Evolutionary conservation across 345 rosid species (phyloP).

Genomic region (Zanthoxylum bungeanum): DNA sequence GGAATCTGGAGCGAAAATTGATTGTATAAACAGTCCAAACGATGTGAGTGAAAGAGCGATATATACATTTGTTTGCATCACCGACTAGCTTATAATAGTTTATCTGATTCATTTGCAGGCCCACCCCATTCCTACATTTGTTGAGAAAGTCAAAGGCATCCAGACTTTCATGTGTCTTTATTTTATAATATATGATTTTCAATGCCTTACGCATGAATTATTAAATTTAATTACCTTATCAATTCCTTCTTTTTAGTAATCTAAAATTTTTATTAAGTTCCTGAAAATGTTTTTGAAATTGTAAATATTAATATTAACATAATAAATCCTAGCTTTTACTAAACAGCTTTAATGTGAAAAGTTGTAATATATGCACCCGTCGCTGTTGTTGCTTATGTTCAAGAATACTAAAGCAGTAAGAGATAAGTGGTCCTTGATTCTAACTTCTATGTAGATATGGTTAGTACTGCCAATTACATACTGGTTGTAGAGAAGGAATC

Average conservation of each 20-base stretch:
- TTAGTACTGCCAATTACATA: constrained; percentile 72
- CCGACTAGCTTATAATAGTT: background rate
- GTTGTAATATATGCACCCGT: background rate
- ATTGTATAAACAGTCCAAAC: constrained; percentile 63
- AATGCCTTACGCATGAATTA: background rate
- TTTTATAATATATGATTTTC: background rate
- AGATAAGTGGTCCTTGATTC: constrained; percentile 15
- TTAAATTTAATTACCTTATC: background rate
- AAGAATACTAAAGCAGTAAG: background rate
- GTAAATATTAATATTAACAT: background rate
- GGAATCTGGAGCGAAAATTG: constrained; percentile 68
- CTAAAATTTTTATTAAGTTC: background rate
- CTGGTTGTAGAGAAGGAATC: constrained; percentile 96
- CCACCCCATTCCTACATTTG: constrained; percentile 65
- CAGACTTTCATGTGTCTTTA: background rate
- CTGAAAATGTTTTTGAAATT: background rate
- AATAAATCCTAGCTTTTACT: background rate
- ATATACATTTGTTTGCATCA: background rate
- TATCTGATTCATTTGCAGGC: constrained; percentile 47
- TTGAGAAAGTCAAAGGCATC: constrained; percentile 78
- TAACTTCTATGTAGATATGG: constrained; percentile 45
- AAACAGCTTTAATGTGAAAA: background rate
- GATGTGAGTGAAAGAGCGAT: constrained; percentile 47
- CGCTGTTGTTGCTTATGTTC: background rate
- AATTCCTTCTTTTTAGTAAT: background rate